phyloP scores from a whole-genome alignment of 768 basidiomycete species.

The Pholiota molesta region DNA sequence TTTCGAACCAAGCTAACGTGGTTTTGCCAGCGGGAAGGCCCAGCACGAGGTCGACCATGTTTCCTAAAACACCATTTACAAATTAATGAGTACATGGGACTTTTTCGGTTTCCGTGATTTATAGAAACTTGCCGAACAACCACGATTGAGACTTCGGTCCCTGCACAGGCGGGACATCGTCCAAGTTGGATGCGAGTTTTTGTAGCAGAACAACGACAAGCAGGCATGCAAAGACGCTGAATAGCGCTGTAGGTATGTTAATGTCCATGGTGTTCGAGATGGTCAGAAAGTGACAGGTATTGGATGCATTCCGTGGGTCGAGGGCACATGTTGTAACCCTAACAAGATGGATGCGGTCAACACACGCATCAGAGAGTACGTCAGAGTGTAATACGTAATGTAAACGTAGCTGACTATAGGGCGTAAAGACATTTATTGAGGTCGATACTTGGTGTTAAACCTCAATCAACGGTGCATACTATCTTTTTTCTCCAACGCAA shows the following conservation, averaged over 20 bases:
- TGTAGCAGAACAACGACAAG: neutral
- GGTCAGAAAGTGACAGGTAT: neutral
- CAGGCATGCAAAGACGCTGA: neutral
- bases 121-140: neutral
- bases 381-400: no score
- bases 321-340: no score
- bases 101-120: neutral
- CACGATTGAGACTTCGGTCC: neutral
- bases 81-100: neutral
- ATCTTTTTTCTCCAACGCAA: no score
- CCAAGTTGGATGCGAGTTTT: neutral
- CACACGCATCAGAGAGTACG: no score
- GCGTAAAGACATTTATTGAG: no score
- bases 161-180: neutral
- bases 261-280: neutral
- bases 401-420: no score
- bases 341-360: neutral
- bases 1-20: neutral
- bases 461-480: no score
- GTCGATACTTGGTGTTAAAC: no score
- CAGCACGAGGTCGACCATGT: slow-evolving; percentile 1
- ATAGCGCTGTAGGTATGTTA: neutral
- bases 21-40: slow-evolving; percentile 3
- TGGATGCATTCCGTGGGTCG: no score
- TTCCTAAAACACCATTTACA: neutral